Base-by-base conservation (phyloP, 306 rosid species). In the Calophaca sinica region DNA sequence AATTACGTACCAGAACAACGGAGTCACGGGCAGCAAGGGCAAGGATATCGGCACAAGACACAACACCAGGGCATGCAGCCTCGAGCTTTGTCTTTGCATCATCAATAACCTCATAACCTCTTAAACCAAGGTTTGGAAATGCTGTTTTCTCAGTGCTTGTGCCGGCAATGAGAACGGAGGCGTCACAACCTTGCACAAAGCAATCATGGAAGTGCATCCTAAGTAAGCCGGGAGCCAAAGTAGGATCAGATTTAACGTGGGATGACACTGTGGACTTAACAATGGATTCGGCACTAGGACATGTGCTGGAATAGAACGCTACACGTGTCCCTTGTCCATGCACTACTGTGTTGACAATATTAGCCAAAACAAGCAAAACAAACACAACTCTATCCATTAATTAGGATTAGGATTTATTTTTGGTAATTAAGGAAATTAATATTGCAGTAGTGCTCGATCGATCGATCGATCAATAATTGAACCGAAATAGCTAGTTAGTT, bases 181-280 rank as follows among this genome's bases (percentile, higher is more conserved):
- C 87, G 7, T 86, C 89, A 42, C 89, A 86, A 15, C 89, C 89
- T 61, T 62, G 81, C 4, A 83, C 85, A 7, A 86, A 86, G 68
- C 89, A 86, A 2, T 86, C 89, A 6, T 86, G 89, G 65, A 86
- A 83, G 66, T 86, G 87, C 89, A 86, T 29, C 39, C 89, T 75
- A 2, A 86, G 81, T 10, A 86, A 5, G 0, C 77, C 83, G 29
- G 89, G 74, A 9, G 89, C 87, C 4, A 86, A 2, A 6, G 85
- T 20, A 28, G 48, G 50, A 42, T 86, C 73, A 6, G 83, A 80
- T 0, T 31, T 60, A 46, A 80, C 14, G 44, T 83, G 87, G 4
- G 87, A 20, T 46, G 62, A 15, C 58, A 83, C 87, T 0, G 89
- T 64, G 6, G 87, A 77, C 13, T 9, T 70, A 20, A 86, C 89